Conservation (phyloP, 1,284 basidiomycete species). For the Cryptococcus neoformans region DNA sequence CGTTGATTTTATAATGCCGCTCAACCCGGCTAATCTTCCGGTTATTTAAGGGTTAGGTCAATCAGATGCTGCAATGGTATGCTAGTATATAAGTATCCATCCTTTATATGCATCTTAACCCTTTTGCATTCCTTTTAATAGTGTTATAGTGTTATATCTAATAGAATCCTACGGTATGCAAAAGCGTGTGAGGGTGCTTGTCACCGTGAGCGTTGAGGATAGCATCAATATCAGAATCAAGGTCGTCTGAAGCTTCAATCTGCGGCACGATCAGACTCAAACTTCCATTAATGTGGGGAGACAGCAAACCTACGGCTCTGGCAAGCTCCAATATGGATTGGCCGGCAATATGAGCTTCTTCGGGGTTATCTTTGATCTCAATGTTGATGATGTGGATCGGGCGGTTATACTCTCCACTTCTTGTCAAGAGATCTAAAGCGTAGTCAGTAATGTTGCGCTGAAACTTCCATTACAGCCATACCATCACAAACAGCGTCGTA, state of each 20-base stretch:
- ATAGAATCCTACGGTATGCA: conserved; percentile 90
- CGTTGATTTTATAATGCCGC: not conserved
- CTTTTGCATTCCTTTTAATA: no score
- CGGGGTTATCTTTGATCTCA: conserved; percentile 99
- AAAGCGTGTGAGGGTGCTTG: conserved; percentile 83
- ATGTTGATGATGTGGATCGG: conserved; percentile 97
- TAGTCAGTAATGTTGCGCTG: not conserved
- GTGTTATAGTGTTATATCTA: conserved; percentile 43
- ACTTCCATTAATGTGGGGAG: not conserved
- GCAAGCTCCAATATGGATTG: conserved; percentile 95
- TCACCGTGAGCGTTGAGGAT: conserved; percentile 83
- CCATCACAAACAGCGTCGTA: conserved; percentile 99
- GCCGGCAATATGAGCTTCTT: conserved; percentile 94
- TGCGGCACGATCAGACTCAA: conserved; percentile 39
- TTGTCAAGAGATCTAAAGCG: conserved; percentile 72
- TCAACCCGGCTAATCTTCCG: conserved; percentile 4
- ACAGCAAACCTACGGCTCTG: conserved; percentile 62
- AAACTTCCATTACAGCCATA: conserved; percentile 36
- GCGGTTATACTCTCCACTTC: conserved; percentile 89
- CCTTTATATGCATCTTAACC: no score
- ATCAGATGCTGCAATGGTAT: no score
- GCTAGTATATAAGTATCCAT: no score
- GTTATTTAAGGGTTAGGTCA: no score
- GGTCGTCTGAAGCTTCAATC: conserved; percentile 81
- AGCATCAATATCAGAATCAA: conserved; percentile 86